Evolutionary conservation across 116 monocot species (phyloP), one percentile per base, ranked within the genome.

Genomic region (Cymodocea nodosa): DNA sequence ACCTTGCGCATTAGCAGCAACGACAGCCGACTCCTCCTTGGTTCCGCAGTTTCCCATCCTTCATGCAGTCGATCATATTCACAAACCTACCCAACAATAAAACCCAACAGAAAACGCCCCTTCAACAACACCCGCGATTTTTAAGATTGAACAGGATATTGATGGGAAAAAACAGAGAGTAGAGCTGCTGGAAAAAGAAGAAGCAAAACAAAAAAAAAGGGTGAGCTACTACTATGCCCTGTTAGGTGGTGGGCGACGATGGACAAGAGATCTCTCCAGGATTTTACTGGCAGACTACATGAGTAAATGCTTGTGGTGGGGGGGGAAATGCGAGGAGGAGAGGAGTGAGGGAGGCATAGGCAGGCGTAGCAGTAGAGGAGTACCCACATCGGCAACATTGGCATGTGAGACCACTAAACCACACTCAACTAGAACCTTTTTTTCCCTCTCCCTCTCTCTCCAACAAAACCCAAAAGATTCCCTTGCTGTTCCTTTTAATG

Each of bases 11-110:
- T 86, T 86, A 64, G 87, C 83, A 68, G 83, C 78, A 50, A 77
- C 83, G 56, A 85, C 92, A 75, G 87, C 92, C 60, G 87, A 87
- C 68, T 92, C 92, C 73, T 87, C 92, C 62, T 83, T 80, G 51
- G 92, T 92, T 78, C 92, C 92, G 52, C 92, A 92, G 72, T 92
- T 92, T 24, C 92, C 92, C 92, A 92, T 92, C 78, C 62, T 68
- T 70, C 68, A 52, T 55, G 24, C 73, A 18, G 60, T 69, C 74
- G 75, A 77, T 78, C 86, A 81, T 82, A 70, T 78, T 90, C 58
- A 15, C 23, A 24, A 59, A 20, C 59, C 10, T 13, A 8, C 23
- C 13, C 59, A 59, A 16, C 23, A 59, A 24, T 13, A 15, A 59
- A 59, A 59, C 23, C 14, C 20, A 56, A 56, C 55, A 56, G n/a